A percentile compares a stretch with the other conserved stretches of the same genome.
These are phyloP conservation scores for Ustilago crameri DNA, from an alignment of 1,284 basidiomycete genomes.

Conservation along the genomic window DNA sequence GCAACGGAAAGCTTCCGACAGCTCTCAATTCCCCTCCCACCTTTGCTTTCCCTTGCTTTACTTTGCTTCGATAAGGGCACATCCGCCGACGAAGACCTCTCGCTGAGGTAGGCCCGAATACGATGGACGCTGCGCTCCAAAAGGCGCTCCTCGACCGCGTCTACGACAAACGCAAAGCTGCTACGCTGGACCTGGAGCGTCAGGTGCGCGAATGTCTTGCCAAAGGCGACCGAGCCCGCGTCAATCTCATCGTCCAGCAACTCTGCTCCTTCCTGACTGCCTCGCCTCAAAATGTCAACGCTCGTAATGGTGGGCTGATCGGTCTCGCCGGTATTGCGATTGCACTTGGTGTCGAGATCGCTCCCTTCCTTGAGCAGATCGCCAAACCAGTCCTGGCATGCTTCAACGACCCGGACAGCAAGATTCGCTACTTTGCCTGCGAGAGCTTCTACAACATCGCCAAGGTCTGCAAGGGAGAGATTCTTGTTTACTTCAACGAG, in stretches of 20 bases:
- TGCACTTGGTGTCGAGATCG: constrained; percentile 89
- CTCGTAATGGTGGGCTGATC: constrained; percentile 93
- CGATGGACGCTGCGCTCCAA: constrained; percentile 58
- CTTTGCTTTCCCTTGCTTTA: too few species aligned
- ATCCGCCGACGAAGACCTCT: too few species aligned
- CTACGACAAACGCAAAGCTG: constrained; percentile 94
- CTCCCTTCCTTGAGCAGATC: constrained; percentile 92
- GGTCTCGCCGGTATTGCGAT: constrained; percentile 96
- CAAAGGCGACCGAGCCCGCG: constrained; percentile 81
- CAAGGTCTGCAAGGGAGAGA: constrained; percentile 97
- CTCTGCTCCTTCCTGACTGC: constrained; percentile 75
- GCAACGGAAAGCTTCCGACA: too few species aligned
- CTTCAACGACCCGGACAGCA: constrained; percentile 92
- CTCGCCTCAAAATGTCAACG: constrained; percentile 72
- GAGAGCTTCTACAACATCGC: constrained; percentile 97
- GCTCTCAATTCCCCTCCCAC: too few species aligned
- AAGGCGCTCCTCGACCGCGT: constrained; percentile 67
- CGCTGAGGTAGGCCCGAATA: background rate
- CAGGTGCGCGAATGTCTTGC: constrained; percentile 87
- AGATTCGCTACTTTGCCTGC: constrained; percentile 95
- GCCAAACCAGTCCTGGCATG: constrained; percentile 89
- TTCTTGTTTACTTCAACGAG: constrained; percentile 96
- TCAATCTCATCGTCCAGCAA: constrained; percentile 90
- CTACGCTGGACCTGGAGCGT: constrained; percentile 95
- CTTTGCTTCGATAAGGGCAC: too few species aligned